Conservation (phyloP, 257 asterid species). For the Solanum pinnatisectum region DNA sequence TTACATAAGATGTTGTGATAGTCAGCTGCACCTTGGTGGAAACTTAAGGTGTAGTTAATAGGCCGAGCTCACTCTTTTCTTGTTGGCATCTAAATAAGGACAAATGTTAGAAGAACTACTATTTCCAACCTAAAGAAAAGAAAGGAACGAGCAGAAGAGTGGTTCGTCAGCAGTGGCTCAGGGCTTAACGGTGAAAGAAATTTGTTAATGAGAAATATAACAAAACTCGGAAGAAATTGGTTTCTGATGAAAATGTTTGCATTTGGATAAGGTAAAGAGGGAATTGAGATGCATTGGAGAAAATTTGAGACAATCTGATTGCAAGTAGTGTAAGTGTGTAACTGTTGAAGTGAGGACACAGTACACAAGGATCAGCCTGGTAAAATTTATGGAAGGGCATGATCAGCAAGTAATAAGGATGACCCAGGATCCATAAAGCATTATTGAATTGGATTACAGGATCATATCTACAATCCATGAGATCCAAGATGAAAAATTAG, state of each 20-base stretch:
- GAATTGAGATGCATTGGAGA: neutral
- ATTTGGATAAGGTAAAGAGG: neutral
- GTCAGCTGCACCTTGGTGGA: neutral
- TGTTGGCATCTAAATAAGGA: neutral
- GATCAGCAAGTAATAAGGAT: neutral
- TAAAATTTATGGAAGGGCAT: neutral
- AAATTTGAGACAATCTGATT: neutral
- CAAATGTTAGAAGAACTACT: neutral
- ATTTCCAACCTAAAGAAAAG: neutral
- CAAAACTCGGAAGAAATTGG: neutral
- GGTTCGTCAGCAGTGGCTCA: neutral
- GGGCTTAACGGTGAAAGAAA: neutral
- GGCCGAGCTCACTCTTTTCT: neutral
- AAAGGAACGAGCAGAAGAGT: neutral
- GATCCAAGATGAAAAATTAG: neutral
- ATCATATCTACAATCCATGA: neutral
- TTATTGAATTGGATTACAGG: neutral
- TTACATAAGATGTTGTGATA: neutral
- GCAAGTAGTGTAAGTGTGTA: neutral
- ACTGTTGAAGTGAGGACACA: neutral
- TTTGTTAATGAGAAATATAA: neutral
- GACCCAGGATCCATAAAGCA: neutral
- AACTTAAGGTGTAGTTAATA: neutral
- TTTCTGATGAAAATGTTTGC: neutral
- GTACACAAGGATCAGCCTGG: neutral